Conservation (phyloP, 495 filamentous ascomycete genomes). For the Oidiodendron maius region DNA sequence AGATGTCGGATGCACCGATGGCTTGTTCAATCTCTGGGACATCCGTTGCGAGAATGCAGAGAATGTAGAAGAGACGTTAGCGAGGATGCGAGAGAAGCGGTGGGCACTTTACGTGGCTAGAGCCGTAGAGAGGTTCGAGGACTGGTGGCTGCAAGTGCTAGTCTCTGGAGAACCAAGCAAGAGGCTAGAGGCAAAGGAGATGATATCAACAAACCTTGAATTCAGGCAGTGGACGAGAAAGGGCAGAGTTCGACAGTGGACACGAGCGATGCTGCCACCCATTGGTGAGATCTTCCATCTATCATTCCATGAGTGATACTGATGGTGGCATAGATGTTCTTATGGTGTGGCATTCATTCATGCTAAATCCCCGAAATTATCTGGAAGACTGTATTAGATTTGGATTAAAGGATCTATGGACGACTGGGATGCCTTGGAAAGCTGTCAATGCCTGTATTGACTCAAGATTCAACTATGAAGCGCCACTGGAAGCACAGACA, state of each 20-base stretch:
- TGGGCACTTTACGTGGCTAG: slow-evolving; percentile 75
- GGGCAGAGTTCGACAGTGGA: slow-evolving; percentile 12
- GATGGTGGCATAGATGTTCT: slow-evolving; percentile 56
- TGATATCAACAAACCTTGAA: slow-evolving; percentile 1
- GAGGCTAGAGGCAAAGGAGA: slow-evolving; percentile 14
- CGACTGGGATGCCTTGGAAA: slow-evolving; percentile 65
- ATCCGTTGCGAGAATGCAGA: slow-evolving; percentile 26
- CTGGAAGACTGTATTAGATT: slow-evolving; percentile 71
- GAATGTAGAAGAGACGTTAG: slow-evolving; percentile 27
- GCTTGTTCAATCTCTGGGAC: slow-evolving; percentile 59
- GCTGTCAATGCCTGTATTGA: slow-evolving; percentile 58
- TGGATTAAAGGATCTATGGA: slow-evolving; percentile 54
- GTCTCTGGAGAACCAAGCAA: slow-evolving; percentile 3
- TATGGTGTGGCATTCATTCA: slow-evolving; percentile 86
- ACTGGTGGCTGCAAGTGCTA: slow-evolving; percentile 54
- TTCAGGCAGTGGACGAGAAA: slow-evolving; percentile 8
- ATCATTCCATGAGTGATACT: not conserved
- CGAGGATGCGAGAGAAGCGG: slow-evolving; percentile 64
- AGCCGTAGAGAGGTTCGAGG: slow-evolving; percentile 66
- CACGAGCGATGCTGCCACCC: slow-evolving; percentile 20
- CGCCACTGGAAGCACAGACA: slow-evolving; percentile 35
- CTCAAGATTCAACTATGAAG: slow-evolving; percentile 54
- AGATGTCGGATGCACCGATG: slow-evolving; percentile 53
- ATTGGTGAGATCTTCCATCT: slow-evolving; percentile 15
- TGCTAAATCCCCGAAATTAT: slow-evolving; percentile 75